Percentiles rank a stretch among this genome's conserved stretches.
Evolutionary conservation across 768 basidiomycete species (phyloP).

Genomic region (Phanerodontia chrysosporium): DNA sequence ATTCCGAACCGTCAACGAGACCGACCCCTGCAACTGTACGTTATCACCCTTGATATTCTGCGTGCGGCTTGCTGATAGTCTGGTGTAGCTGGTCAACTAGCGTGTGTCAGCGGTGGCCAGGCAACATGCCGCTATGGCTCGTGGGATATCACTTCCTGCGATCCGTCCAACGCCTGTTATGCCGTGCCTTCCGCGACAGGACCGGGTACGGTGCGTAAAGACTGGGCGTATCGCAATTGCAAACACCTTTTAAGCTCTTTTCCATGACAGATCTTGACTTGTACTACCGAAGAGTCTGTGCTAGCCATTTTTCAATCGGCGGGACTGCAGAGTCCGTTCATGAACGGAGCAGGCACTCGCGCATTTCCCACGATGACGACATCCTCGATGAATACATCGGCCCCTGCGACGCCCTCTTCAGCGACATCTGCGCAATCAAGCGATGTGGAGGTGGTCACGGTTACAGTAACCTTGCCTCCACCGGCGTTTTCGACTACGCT

Average conservation of each 20-base stretch:
- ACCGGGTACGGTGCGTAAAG: conserved; percentile 46
- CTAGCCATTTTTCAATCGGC: conserved; percentile 40
- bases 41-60: not conserved
- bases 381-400: conserved; percentile 1
- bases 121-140: conserved; percentile 38
- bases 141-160: conserved; percentile 39
- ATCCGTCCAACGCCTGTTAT: conserved; percentile 40
- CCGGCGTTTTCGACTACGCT: conserved; percentile 23
- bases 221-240: not conserved
- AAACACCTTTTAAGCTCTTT: not conserved
- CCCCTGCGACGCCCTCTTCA: not conserved
- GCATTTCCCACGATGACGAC: conserved; percentile 14
- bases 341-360: conserved; percentile 22
- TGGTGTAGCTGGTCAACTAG: conserved; percentile 35
- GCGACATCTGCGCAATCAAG: not conserved
- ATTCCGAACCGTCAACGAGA: conserved; percentile 36
- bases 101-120: conserved; percentile 39
- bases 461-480: conserved; percentile 22
- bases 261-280: conserved; percentile 38
- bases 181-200: conserved; percentile 43
- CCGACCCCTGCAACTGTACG: conserved; percentile 45
- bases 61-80: not conserved
- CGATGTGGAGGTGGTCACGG: conserved; percentile 19
- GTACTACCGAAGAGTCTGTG: conserved; percentile 48
- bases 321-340: conserved; percentile 42